phyloP scores from a whole-genome alignment of 164 flowering plant genomes.

The Amborella trichopoda region DNA sequence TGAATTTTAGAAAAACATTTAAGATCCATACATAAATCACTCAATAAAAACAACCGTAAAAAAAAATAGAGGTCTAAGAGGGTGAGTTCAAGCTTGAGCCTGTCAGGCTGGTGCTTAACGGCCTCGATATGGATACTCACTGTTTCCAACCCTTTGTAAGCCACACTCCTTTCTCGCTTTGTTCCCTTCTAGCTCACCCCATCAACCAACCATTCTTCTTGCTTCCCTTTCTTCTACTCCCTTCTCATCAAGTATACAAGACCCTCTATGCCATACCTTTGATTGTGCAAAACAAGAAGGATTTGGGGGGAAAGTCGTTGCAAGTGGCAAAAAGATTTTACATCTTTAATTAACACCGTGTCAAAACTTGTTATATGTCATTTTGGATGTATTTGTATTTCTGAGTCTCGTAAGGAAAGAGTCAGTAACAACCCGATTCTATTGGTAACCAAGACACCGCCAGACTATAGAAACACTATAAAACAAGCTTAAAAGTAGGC shows the following conservation, averaged over 20 bases:
- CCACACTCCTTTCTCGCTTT: slow-evolving; percentile 52
- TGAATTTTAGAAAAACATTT: no score
- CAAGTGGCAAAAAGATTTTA: no score
- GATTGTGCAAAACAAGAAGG: background rate
- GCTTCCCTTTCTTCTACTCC: slow-evolving; percentile 51
- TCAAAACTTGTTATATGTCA: no score
- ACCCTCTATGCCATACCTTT: slow-evolving; percentile 89
- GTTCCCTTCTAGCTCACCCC: slow-evolving; percentile 76
- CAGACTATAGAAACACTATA: no score
- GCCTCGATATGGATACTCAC: slow-evolving; percentile 85
- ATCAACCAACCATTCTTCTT: slow-evolving; percentile 51
- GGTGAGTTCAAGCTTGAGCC: slow-evolving; percentile 81
- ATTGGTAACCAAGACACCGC: no score
- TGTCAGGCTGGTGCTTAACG: slow-evolving; percentile 85
- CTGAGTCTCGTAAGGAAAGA: no score
- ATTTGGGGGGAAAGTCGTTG: no score
- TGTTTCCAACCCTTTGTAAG: slow-evolving; percentile 51
- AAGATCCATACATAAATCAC: no score
- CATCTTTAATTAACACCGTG: no score
- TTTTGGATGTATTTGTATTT: no score
- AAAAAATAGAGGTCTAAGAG: slow-evolving; percentile 14
- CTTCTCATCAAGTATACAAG: slow-evolving; percentile 60
- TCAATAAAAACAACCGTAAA: background rate
- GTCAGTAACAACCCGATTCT: no score
- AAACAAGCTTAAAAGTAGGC: no score